Evolutionary conservation across 192 early-diverging fungal species (phyloP).

Genomic region (Spizellomyces punctatus): DNA sequence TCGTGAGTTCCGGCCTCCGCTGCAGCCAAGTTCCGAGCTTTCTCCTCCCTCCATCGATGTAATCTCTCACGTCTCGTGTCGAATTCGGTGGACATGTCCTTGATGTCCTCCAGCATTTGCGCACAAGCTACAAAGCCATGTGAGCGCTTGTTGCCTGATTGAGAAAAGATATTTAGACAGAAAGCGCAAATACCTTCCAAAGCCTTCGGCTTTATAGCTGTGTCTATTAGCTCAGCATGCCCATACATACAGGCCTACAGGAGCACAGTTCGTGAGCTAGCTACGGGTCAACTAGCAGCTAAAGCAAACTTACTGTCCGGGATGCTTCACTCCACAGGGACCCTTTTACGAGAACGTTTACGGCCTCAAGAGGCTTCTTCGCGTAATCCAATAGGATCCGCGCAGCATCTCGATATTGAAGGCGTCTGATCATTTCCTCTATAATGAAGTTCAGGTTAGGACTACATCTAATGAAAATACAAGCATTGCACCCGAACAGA

Average conservation of each 20-base stretch:
- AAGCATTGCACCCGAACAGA: slow-evolving; percentile 30
- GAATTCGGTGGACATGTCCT: slow-evolving; percentile 61
- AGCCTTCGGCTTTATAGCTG: slow-evolving; percentile 69
- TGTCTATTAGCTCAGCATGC: slow-evolving; percentile 75
- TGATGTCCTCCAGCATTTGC: slow-evolving; percentile 57
- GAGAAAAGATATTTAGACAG: too few species aligned
- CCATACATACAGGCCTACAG: too few species aligned
- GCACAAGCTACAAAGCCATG: too few species aligned
- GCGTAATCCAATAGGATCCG: slow-evolving; percentile 70
- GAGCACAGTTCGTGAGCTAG: too few species aligned
- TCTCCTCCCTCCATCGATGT: slow-evolving; percentile 58
- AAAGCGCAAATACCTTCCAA: slow-evolving; percentile 40
- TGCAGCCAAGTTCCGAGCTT: slow-evolving; percentile 38
- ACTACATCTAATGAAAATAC: too few species aligned
- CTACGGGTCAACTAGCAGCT: too few species aligned
- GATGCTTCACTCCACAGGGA: slow-evolving; percentile 77
- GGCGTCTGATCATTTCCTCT: slow-evolving; percentile 56
- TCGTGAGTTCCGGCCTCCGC: slow-evolving; percentile 33
- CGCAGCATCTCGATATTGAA: slow-evolving; percentile 70
- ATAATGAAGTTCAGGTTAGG: not conserved
- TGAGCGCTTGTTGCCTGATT: too few species aligned
- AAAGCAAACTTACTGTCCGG: slow-evolving; percentile 32
- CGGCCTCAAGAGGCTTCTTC: slow-evolving; percentile 68
- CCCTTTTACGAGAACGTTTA: slow-evolving; percentile 71
- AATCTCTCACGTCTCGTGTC: slow-evolving; percentile 62